phyloP scores from a whole-genome alignment of 176 grass and related monocot genomes.

The Aegilops longissima region DNA sequence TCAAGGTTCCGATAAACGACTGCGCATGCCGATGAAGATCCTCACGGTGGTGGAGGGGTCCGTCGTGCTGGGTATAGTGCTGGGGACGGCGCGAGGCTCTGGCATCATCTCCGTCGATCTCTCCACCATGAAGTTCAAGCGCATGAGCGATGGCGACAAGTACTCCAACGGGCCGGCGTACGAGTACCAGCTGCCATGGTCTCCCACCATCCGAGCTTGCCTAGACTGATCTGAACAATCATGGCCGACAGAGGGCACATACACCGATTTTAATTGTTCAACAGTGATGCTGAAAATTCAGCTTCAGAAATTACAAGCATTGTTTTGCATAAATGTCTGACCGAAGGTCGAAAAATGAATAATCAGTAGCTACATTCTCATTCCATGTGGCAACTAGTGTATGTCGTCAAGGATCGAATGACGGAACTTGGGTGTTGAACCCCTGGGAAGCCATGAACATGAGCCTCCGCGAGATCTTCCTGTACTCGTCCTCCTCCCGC shows the following conservation, averaged over 20 bases:
- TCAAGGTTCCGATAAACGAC: too few species aligned
- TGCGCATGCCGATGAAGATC: neutral
- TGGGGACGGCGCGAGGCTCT: neutral
- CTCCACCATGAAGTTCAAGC: neutral
- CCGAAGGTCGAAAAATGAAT: too few species aligned
- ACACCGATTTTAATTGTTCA: too few species aligned
- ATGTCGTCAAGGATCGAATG: conserved; percentile 32
- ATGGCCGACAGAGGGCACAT: too few species aligned
- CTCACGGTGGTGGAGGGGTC: neutral
- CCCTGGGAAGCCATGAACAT: too few species aligned
- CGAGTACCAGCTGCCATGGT: neutral
- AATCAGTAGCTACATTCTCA: too few species aligned
- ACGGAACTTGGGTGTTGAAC: too few species aligned
- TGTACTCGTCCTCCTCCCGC: too few species aligned
- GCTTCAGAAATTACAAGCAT: too few species aligned
- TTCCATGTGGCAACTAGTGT: conserved; percentile 6
- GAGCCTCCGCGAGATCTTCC: too few species aligned
- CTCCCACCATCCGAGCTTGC: neutral
- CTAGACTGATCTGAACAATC: neutral
- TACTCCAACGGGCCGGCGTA: neutral
- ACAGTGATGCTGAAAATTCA: too few species aligned
- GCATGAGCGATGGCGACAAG: neutral
- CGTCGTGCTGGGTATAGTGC: neutral
- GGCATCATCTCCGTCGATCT: neutral
- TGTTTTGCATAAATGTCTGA: too few species aligned